Percentiles rank a stretch among this genome's conserved stretches.
phyloP scores from a whole-genome alignment of 2,329 filamentous ascomycete genomes.

The Coniochaeta hoffmannii region DNA sequence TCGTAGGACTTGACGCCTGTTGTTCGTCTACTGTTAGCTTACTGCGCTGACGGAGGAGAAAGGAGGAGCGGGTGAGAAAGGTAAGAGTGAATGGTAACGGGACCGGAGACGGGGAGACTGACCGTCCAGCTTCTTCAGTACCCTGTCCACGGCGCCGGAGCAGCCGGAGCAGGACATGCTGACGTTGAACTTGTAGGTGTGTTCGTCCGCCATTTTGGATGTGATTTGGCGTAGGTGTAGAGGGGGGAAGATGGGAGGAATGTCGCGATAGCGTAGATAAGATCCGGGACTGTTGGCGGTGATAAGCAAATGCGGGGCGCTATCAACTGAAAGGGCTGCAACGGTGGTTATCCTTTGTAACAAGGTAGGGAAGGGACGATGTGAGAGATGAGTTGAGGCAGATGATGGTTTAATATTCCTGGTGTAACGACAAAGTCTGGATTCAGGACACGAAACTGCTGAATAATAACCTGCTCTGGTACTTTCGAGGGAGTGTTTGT shows the following conservation, averaged over 20 bases:
- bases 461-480: not conserved
- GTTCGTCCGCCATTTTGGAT: constrained; percentile 6
- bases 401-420: not conserved
- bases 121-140: constrained; percentile 90
- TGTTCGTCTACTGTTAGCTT: too few species aligned
- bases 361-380: not conserved
- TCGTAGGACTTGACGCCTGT: constrained; percentile 49
- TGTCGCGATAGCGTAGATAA: not conserved
- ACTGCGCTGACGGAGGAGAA: constrained; percentile 8
- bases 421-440: not conserved
- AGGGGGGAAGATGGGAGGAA: not conserved
- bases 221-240: not conserved
- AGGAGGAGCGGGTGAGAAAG: not conserved
- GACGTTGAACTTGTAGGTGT: constrained; percentile 82
- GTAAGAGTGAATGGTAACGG: not conserved
- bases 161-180: constrained; percentile 93
- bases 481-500: not conserved
- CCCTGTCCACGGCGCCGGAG: constrained; percentile 86
- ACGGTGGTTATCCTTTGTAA: not conserved
- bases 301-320: not conserved
- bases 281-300: not conserved
- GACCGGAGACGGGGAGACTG: constrained; percentile 18
- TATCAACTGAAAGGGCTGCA: not conserved
- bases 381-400: not conserved
- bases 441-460: not conserved